A percentile compares a stretch with the other conserved stretches of the same genome.
Conservation (phyloP, 2,329 filamentous ascomycete species). For the Penicillium sp. region DNA sequence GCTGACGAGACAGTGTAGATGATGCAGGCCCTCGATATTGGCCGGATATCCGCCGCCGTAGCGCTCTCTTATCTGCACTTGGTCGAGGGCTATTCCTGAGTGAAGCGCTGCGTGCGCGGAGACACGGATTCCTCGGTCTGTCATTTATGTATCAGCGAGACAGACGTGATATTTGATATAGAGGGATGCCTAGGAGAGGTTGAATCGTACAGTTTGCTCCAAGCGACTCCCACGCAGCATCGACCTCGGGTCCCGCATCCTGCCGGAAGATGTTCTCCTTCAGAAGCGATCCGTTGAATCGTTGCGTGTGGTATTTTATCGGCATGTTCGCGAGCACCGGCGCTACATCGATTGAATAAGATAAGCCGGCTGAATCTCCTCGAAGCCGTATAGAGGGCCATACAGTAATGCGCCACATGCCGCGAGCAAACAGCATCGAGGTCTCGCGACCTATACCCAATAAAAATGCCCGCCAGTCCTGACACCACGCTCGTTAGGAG, state of each 20-base stretch:
- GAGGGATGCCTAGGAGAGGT: not conserved
- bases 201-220: conserved; percentile 58
- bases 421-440: conserved; percentile 28
- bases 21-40: conserved; percentile 39
- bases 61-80: conserved; percentile 60
- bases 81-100: conserved; percentile 58
- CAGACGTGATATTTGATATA: too few species aligned
- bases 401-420: conserved; percentile 34
- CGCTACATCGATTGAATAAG: conserved; percentile 24
- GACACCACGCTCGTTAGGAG: conserved; percentile 24
- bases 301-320: conserved; percentile 46
- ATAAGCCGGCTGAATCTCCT: not conserved
- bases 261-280: conserved; percentile 60
- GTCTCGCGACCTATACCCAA: conserved; percentile 22
- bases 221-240: conserved; percentile 61
- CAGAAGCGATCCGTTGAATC: conserved; percentile 63
- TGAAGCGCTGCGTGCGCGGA: conserved; percentile 54
- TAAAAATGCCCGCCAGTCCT: conserved; percentile 24
- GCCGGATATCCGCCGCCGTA: conserved; percentile 62
- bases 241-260: conserved; percentile 57
- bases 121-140: conserved; percentile 56
- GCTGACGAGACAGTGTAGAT: conserved; percentile 58
- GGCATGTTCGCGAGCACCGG: conserved; percentile 47
- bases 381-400: not conserved
- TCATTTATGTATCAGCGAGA: not conserved